These are phyloP conservation scores for Neoarthrinium moseri DNA, from an alignment of 2,329 filamentous ascomycete species.

Conservation along the genomic window DNA sequence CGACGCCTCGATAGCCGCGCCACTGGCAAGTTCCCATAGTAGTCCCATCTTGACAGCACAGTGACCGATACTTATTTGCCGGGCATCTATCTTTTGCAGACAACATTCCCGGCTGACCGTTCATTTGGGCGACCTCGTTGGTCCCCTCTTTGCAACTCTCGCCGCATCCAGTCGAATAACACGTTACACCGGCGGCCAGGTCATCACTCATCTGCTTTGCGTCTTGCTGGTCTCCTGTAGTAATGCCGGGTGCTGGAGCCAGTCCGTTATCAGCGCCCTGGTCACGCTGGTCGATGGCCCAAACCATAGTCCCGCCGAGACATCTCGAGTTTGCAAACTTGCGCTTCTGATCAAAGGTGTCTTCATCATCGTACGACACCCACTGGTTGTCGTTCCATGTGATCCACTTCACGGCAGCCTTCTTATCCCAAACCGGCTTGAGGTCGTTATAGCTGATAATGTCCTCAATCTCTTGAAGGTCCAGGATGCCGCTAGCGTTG, in stretches of 20 bases:
- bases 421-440: constrained; percentile 13
- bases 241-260: background rate
- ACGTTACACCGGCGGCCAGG: constrained; percentile 13
- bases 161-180: constrained; percentile 25
- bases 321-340: constrained; percentile 20
- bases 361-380: constrained; percentile 11
- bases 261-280: constrained; percentile 12
- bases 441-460: background rate
- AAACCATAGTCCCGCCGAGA: constrained; percentile 17
- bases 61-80: constrained; percentile 19
- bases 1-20: constrained; percentile 24
- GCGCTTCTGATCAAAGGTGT: constrained; percentile 22
- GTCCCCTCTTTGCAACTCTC: constrained; percentile 22
- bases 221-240: background rate
- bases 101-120: constrained; percentile 26
- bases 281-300: constrained; percentile 16
- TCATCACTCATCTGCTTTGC: constrained; percentile 12
- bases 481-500: constrained; percentile 5
- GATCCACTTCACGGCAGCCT: constrained; percentile 7
- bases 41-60: constrained; percentile 25
- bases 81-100: constrained; percentile 22
- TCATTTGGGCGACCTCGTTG: constrained; percentile 24
- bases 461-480: constrained; percentile 7
- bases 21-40: constrained; percentile 26
- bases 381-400: constrained; percentile 5